Evolutionary conservation across 768 basidiomycete species (phyloP).

Genomic region (Amanita fuliginea): DNA sequence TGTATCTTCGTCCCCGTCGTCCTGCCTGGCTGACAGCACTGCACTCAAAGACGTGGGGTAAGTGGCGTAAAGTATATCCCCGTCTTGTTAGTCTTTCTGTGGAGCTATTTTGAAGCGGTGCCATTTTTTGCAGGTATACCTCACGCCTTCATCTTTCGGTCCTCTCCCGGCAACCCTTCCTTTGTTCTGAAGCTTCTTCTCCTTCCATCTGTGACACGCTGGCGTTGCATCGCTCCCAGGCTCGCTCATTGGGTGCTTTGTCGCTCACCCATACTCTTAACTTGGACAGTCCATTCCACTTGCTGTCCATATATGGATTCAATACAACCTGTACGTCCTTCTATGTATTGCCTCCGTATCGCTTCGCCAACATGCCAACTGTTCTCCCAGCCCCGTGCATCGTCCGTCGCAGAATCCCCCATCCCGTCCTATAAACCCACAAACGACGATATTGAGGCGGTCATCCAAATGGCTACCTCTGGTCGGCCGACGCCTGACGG

Average conservation of each 20-base stretch:
- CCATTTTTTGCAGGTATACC: constrained; percentile 6
- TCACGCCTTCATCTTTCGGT: constrained; percentile 5
- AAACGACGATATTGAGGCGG: constrained; percentile 83
- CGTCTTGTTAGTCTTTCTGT: constrained; percentile 8
- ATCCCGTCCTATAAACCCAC: constrained; percentile 27
- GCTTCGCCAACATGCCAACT: background rate
- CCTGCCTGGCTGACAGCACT: background rate
- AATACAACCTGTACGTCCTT: constrained; percentile 4
- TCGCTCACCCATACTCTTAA: background rate
- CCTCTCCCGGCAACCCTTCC: background rate
- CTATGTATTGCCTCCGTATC: constrained; percentile 1
- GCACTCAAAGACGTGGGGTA: background rate
- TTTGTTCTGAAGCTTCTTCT: background rate
- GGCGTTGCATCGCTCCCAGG: constrained; percentile 1
- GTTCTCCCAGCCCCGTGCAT: constrained; percentile 1
- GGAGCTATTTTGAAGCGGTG: constrained; percentile 9
- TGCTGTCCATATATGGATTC: constrained; percentile 5
- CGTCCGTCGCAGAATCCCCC: constrained; percentile 7
- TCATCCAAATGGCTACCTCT: constrained; percentile 86
- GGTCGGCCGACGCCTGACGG: constrained; percentile 41
- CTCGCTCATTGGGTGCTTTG: background rate
- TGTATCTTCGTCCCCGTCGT: background rate
- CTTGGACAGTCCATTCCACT: background rate
- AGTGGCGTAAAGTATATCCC: constrained; percentile 8
- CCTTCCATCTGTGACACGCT: constrained; percentile 1